Base-by-base conservation (phyloP, 192 early-diverging fungal species). In the Gamsiella multidivaricata region DNA sequence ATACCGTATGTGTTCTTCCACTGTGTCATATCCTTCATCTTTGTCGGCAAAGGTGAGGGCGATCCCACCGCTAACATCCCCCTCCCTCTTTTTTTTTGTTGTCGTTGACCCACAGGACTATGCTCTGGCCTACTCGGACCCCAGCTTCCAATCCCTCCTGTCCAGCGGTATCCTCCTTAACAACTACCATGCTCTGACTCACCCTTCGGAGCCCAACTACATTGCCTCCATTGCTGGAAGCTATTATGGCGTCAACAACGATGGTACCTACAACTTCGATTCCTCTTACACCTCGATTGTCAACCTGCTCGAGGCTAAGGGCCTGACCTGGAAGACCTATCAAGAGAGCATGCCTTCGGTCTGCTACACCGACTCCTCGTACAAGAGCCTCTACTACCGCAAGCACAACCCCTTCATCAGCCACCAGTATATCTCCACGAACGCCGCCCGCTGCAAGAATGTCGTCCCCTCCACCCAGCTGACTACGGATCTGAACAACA, bases 381-480 rank as follows among this genome's bases (percentile, higher is more conserved):
- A 52, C 10, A 64, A 59, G 33, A 56, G 69, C 32, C 50, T 81
- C 15, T 89, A 90, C 80, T 64, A 71, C 56, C 80, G 92, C 56
- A 94, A 92, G 70, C 92, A 94, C 79, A 91, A 91, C 69, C 92
- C 92, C 10, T 92, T 94, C 68, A 84, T 90, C 42, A 83, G 80
- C 28, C 87, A 88, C 62, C 82, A 63, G 49, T 74, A 70, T 41
- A 88, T 94, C 55, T 46, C 62, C 22, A 68, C 32, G 37, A 86
- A 91, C 75, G n/a, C 84, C 10, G 63, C 85, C 26, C 80, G 88
- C 17, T 91, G 90, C 70, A 83, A 83, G 47, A 58, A 89, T 5
- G 85, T 93, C 52, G 91, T 92, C 12, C 72, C 71, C 50, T 61
- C 80, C 14, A 65, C 71, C 29, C 84, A 92, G 70, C 61, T 93